Base-by-base conservation (phyloP, 2,329 filamentous ascomycete species). In the Fusarium transvaalense region DNA sequence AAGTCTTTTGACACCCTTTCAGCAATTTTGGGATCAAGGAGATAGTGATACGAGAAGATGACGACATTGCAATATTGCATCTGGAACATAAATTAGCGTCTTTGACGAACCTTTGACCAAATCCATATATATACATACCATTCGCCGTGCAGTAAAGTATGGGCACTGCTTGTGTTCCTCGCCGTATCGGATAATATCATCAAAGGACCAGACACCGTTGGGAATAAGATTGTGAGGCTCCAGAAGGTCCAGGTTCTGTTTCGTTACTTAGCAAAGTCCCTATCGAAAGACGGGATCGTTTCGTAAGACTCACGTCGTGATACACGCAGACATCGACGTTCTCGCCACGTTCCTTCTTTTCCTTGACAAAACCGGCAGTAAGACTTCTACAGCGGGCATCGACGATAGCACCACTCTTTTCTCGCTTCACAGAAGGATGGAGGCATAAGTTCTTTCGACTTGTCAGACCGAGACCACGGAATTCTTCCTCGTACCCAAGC, bases 21-120 rank as follows among this genome's bases (percentile, higher is more conserved):
- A 14, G 96, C 96, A 74, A 99, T 99, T 78, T 99, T 99, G 4
- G 96, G 96, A 75, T 99, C 97, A 17, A 99, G 88, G 5, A 99
- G 88, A 76, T 99, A 99, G 79, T 99, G 96, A 77, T 99, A 99
- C 1, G 96, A 99, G 82, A 99, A 99, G 71, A 99, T 99, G 76
- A 99, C 97, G 76, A 99, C 94, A 78, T 99, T 98, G 86, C 96
- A 99, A 77, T 94, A 98, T 75, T 96, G 91, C 95, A 99, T 98
- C 91, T 94, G 69, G 32, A 10, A 32, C 38, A 37, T 15, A 29
- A 52, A 64, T 69, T 23, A 72, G 63, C 13, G 29, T 46, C 27
- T 21, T 23, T 42, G 25, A n/a, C 10, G 19, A 9, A 19, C 6
- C 15, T 8, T 21, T 19, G 21, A 15, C 9, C 15, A 10, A 19